Conservation (phyloP, 129 eudicot species). For the Sambucus nigra region DNA sequence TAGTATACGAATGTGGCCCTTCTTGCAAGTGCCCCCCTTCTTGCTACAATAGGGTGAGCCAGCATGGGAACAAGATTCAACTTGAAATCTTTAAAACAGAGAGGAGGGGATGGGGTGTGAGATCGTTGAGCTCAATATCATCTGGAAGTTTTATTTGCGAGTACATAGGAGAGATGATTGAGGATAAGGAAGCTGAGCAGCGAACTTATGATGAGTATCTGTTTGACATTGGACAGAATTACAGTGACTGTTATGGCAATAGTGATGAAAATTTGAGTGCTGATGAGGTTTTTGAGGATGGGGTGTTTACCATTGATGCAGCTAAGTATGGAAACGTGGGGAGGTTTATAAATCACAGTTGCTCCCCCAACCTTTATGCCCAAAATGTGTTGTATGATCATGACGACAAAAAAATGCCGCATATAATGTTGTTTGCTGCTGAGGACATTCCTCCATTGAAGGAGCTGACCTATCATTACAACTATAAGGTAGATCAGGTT, state of each 20-base stretch:
- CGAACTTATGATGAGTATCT: constrained; percentile 71
- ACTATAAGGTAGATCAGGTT: constrained; percentile 54
- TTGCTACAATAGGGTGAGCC: constrained; percentile 77
- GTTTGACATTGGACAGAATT: constrained; percentile 82
- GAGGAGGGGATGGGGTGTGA: constrained; percentile 86
- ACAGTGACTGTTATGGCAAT: constrained; percentile 28
- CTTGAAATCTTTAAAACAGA: constrained; percentile 85
- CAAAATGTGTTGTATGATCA: constrained; percentile 83
- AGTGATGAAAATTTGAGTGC: constrained; percentile 11
- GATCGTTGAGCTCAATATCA: constrained; percentile 60
- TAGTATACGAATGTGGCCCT: constrained; percentile 90
- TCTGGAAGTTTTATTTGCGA: constrained; percentile 93
- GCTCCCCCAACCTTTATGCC: constrained; percentile 83
- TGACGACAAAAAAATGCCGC: constrained; percentile 70
- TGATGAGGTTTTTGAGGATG: constrained; percentile 23
- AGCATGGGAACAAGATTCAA: constrained; percentile 54
- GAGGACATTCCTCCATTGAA: constrained; percentile 79
- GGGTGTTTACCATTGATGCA: constrained; percentile 79
- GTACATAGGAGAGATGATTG: constrained; percentile 85
- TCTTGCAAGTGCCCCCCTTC: constrained; percentile 74
- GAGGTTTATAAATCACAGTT: constrained; percentile 85
- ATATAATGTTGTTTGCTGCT: constrained; percentile 89
- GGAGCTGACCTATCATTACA: constrained; percentile 88
- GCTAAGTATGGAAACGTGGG: constrained; percentile 64
- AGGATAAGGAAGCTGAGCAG: constrained; percentile 74